Percentiles rank a stretch among this genome's conserved stretches.
phyloP scores from a whole-genome alignment of 108 stramenopile species.

The Cyclotella sp. region DNA sequence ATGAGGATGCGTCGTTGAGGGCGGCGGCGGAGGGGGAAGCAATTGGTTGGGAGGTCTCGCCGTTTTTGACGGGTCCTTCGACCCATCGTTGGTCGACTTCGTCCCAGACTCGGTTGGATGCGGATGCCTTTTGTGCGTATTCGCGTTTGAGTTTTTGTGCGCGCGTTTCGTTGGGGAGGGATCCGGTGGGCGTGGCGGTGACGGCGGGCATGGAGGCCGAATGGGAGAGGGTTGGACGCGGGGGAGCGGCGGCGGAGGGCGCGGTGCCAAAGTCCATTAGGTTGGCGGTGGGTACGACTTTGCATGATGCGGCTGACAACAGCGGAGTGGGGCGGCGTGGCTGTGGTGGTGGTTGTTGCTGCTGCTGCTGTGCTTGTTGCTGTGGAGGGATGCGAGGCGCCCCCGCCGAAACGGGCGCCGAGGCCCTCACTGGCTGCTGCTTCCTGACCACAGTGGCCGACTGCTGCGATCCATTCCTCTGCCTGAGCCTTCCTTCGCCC shows the following conservation, averaged over 20 bases:
- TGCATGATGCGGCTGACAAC: slow-evolving; percentile 11
- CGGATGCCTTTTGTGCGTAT: slow-evolving; percentile 62
- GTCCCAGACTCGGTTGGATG: slow-evolving; percentile 86
- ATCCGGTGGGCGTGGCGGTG: slow-evolving; percentile 50
- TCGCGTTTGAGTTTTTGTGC: slow-evolving; percentile 84
- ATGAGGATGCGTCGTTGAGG: slow-evolving; percentile 6
- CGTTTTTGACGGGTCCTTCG: slow-evolving; percentile 46
- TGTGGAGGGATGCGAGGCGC: background rate
- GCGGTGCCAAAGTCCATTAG: slow-evolving; percentile 78
- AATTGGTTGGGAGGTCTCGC: slow-evolving; percentile 25
- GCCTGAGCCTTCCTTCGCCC: slow-evolving; percentile 15
- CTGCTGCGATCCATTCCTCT: background rate
- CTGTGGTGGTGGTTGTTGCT: slow-evolving; percentile 27
- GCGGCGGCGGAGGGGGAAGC: slow-evolving; percentile 1
- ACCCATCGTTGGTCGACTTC: slow-evolving; percentile 89
- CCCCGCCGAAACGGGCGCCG: slow-evolving; percentile 6
- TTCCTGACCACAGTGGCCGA: background rate
- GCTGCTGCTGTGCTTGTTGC: slow-evolving; percentile 1
- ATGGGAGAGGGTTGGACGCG: slow-evolving; percentile 50
- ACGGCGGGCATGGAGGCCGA: slow-evolving; percentile 57
- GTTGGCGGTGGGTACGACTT: slow-evolving; percentile 38
- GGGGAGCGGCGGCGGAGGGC: slow-evolving; percentile 42
- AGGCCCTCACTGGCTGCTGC: background rate
- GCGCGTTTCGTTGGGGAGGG: slow-evolving; percentile 67
- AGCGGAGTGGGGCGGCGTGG: slow-evolving; percentile 1